These are phyloP conservation scores for Annulohypoxylon nitens DNA, from an alignment of 495 filamentous ascomycete species.

Conservation along the genomic window DNA sequence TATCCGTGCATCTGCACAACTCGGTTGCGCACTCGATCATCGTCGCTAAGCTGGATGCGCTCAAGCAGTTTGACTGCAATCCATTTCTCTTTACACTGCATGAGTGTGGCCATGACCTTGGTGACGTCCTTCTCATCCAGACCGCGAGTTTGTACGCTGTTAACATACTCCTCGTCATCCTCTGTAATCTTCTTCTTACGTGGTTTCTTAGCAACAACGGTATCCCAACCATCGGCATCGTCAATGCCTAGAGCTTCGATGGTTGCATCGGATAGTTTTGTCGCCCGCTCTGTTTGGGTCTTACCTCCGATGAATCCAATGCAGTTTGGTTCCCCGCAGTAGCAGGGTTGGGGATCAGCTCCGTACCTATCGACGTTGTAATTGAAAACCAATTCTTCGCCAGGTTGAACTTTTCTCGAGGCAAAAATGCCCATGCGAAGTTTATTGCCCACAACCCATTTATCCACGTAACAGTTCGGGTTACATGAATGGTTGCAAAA, in stretches of 20 bases:
- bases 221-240: conserved; percentile 92
- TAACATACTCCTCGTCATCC: conserved; percentile 96
- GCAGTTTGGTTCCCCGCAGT: conserved; percentile 95
- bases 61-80: conserved; percentile 94
- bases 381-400: conserved; percentile 99
- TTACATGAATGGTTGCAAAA: conserved; percentile 99
- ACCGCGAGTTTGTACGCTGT: conserved; percentile 84
- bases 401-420: conserved; percentile 83
- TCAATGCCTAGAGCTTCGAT: conserved; percentile 98
- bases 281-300: conserved; percentile 95
- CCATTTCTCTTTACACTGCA: conserved; percentile 99
- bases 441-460: conserved; percentile 99
- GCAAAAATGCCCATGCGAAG: conserved; percentile 99
- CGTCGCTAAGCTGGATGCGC: conserved; percentile 89
- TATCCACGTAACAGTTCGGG: conserved; percentile 99
- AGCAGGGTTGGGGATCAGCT: conserved; percentile 95
- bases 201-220: conserved; percentile 85
- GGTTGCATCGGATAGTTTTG: conserved; percentile 88
- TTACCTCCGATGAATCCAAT: conserved; percentile 96
- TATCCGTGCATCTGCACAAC: conserved; percentile 98
- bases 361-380: conserved; percentile 99
- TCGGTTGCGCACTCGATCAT: conserved; percentile 87
- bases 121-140: conserved; percentile 91
- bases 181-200: conserved; percentile 95
- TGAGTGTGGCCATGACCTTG: conserved; percentile 98